Evolutionary conservation across 2,329 filamentous ascomycete species (phyloP), one percentile per base, ranked within the genome.

Genomic region (Apiospora koreana): DNA sequence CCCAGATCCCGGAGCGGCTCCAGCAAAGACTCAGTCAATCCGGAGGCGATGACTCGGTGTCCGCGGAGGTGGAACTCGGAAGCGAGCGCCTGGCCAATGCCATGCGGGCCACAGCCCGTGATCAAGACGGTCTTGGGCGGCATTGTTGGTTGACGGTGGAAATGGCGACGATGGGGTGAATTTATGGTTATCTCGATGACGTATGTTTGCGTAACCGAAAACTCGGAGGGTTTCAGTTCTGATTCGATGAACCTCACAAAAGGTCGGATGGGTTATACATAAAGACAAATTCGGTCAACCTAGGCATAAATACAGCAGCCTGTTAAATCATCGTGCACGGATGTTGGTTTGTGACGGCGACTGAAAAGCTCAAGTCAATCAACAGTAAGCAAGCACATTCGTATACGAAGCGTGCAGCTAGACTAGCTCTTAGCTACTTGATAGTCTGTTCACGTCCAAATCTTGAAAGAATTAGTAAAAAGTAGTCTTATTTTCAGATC

Each of bases 11-110:
- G 62, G 10, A 77, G 71, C 16, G 68, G 66, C 10, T 70, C 46
- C 31, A 77, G 74, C 1, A 74, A 69, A 2, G 70, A 16, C 12
- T 74, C 71, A 10, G 74, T 72, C 16, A 77, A 68, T 14, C 75
- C 77, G n/a, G 77, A 75, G 9, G 78, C 78, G 69, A 78, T 74
- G 31, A 79, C 78, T 9, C 75, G 73, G 71, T 79, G 77, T 46
- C 76, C 77, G 50, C 76, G 76, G 67, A 73, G 42, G 69, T 77
- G 76, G 71, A 78, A 78, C 62, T 78, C 77, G 65, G 50, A 58
- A 31, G 50, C 50, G 8, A 58, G 28, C 16, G 76, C 75, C 16
- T 73, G 67, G 45, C 76, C 76, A 69, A 78, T 78, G 68, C 75
- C 76, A 31, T 68, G 62, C 2, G 73, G 71, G 2, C 76, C 75